Evolutionary conservation across 331 rosid genomes (phyloP).

Genomic region (Malus hybrid): DNA sequence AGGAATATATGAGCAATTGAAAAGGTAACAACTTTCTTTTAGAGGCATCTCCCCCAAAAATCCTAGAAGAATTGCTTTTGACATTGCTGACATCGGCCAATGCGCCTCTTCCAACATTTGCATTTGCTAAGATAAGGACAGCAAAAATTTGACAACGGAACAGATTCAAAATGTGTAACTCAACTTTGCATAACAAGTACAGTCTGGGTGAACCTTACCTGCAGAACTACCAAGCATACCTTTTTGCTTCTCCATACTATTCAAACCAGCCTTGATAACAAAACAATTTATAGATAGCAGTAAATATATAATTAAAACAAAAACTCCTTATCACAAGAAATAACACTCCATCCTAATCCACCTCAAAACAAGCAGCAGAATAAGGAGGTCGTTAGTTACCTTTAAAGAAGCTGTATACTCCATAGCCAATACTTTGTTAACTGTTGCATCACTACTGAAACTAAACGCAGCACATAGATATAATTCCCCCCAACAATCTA

Average conservation of each 20-base stretch:
- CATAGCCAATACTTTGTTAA: conserved; percentile 25
- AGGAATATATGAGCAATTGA: not conserved
- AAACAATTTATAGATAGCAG: not conserved
- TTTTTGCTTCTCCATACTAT: conserved; percentile 36
- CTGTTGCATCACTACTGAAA: conserved; percentile 27
- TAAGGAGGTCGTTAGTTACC: conserved; percentile 29
- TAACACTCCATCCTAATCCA: not conserved
- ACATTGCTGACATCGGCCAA: conserved; percentile 72
- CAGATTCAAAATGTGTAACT: not conserved
- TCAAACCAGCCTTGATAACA: conserved; percentile 34
- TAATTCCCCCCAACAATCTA: not conserved
- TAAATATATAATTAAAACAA: not conserved
- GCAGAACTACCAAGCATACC: conserved; percentile 29
- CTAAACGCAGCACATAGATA: conserved; percentile 12
- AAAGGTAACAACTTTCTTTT: conserved; percentile 47
- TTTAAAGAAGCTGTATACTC: conserved; percentile 21
- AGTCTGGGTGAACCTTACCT: conserved; percentile 33
- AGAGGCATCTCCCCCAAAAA: conserved; percentile 22
- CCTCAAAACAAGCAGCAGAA: not conserved
- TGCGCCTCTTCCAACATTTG: conserved; percentile 44
- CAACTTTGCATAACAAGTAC: not conserved
- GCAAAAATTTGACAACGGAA: not conserved
- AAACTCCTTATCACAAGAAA: not conserved
- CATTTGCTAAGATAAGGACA: conserved; percentile 27
- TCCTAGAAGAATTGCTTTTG: conserved; percentile 30